Evolutionary conservation across 331 rosid species (phyloP).

Genomic region (Pyracantha coccinea): DNA sequence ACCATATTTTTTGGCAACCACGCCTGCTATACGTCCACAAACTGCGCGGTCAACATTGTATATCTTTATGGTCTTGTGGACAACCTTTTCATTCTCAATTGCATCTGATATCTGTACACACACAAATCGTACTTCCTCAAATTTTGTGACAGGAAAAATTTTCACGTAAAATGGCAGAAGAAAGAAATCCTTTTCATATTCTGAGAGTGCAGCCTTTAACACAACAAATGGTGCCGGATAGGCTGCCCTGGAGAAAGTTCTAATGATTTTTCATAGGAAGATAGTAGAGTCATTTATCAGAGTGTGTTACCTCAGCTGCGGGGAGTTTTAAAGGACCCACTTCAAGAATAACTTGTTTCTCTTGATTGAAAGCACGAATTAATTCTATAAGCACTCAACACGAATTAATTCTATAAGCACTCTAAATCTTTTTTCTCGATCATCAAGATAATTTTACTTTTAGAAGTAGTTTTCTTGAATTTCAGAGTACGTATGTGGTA

Average conservation of each 20-base stretch:
- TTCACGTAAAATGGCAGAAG: neutral
- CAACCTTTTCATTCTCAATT: slow-evolving; percentile 73
- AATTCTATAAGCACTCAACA: neutral
- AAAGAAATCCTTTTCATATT: neutral
- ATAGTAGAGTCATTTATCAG: no score
- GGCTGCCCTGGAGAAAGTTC: no score
- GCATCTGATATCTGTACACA: slow-evolving; percentile 74
- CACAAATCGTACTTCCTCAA: slow-evolving; percentile 1
- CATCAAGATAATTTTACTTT: neutral
- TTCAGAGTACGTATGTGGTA: neutral
- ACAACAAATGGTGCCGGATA: no score
- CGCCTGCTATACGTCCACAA: slow-evolving; percentile 92
- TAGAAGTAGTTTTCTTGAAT: neutral
- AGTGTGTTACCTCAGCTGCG: neutral
- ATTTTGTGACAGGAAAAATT: neutral
- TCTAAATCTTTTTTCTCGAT: neutral
- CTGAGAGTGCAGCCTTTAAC: neutral
- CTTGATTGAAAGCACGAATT: neutral
- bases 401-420: neutral
- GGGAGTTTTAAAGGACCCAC: neutral
- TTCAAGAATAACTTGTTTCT: neutral
- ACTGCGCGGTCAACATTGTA: slow-evolving; percentile 87
- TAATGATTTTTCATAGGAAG: no score
- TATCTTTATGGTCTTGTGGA: slow-evolving; percentile 56
- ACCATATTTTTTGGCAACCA: slow-evolving; percentile 89